Evolutionary conservation across 768 basidiomycete genomes (phyloP), one percentile per base, ranked within the genome.

Genomic region (Phaeolepiota aurea): DNA sequence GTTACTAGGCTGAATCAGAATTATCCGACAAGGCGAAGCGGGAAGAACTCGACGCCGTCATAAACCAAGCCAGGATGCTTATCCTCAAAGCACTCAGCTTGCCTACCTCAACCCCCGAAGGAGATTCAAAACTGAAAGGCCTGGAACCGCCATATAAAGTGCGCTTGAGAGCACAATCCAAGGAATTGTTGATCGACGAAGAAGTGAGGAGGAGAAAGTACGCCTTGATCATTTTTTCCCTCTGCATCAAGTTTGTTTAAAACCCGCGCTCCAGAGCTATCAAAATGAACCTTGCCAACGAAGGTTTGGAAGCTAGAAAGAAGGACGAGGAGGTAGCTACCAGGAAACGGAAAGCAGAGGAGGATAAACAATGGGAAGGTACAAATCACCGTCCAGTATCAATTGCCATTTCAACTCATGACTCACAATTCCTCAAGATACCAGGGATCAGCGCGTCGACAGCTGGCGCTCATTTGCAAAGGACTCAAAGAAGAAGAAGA

Each of bases 321-420:
- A 91, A 89, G 56, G 91, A 96, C 39, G 88, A 90, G 43, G 92
- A 92, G 49, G 71, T 84, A 9, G 62, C 69, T 16, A 53, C 77
- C 23, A 79, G 62, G 64, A 94, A 94, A 59, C 74, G 91, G 40
- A 94, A 94, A 62, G 83, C 73, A 1, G 89, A 93, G 50, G 87
- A 92, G 4, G 88, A 93, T 50, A 84, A 80, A 50, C 64, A 59
- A 18, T 96, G 91, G 91, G 91, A 94, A 70, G 88, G 90, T 90
- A 48, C 25, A n/a, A n/a, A n/a, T n/a, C 63, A 51, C 5, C 18
- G 31, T 25, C 21, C n/a, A 21, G 34, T 36, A 14, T 35, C 9
- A 14, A 9, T 41, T 40, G 12, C 16, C 39, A 14, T 20, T 21
- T 37, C 11, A 20, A 2, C n/a, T 30, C 25, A 7, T 28, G 25